Percentiles rank a stretch among this genome's conserved stretches.
Conservation (phyloP, 2,329 filamentous ascomycete genomes). For the Fusarium siculi region DNA sequence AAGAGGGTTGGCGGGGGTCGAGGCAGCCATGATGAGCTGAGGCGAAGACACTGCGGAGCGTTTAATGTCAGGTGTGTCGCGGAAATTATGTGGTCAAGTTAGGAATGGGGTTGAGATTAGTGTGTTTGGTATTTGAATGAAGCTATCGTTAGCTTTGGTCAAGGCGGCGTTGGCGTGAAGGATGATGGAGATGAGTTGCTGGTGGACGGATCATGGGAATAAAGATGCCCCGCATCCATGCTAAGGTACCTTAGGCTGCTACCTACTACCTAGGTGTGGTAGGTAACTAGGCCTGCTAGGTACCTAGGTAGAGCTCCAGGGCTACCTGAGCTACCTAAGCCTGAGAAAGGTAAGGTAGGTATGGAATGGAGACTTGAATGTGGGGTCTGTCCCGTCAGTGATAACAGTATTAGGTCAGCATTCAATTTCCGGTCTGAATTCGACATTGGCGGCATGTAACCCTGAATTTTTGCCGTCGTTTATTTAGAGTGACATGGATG, state of each 20-base stretch:
- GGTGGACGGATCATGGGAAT: slow-evolving; percentile 7
- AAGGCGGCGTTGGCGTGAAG: not conserved
- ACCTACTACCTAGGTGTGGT: too few relatives aligned
- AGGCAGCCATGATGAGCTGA: slow-evolving; percentile 58
- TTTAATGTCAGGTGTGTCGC: not conserved
- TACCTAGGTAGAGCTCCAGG: not conserved
- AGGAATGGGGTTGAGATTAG: slow-evolving; percentile 2
- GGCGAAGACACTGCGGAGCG: not conserved
- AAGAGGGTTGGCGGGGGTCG: slow-evolving; percentile 61
- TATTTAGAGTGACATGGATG: not conserved
- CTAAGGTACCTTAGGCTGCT: not conserved
- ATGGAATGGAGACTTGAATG: not conserved
- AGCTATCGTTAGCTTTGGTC: slow-evolving; percentile 21
- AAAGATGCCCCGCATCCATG: slow-evolving; percentile 31
- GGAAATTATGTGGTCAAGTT: not conserved
- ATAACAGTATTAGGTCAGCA: slow-evolving; percentile 14
- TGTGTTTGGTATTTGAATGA: not conserved
- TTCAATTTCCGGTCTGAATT: slow-evolving; percentile 21
- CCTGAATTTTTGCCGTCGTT: slow-evolving; percentile 10
- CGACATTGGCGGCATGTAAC: slow-evolving; percentile 20
- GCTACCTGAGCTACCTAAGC: not conserved
- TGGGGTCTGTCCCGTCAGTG: slow-evolving; percentile 6
- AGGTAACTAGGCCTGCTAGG: too few relatives aligned
- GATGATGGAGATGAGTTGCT: slow-evolving; percentile 13
- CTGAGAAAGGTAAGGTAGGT: too few relatives aligned